A percentile compares a stretch with the other conserved stretches of the same genome.
Evolutionary conservation across 1,284 basidiomycete species (phyloP).

Genomic region (Psilocybe mexicana): DNA sequence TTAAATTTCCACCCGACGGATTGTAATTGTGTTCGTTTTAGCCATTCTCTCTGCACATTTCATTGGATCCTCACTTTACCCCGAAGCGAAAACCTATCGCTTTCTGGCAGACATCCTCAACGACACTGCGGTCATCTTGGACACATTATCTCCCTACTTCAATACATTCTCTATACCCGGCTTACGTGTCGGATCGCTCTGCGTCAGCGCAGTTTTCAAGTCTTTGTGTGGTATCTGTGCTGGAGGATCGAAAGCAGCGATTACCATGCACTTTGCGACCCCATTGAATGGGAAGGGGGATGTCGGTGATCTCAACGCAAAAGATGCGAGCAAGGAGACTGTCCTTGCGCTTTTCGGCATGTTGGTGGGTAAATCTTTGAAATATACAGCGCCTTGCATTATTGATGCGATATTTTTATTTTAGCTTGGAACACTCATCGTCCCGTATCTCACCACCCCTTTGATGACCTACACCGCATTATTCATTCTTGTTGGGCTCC

Average conservation of each 20-base stretch:
- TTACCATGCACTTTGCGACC: constrained; percentile 66
- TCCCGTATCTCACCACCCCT: constrained; percentile 53
- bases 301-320: constrained; percentile 69
- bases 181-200: constrained; percentile 50
- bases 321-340: constrained; percentile 71
- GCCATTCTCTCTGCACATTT: constrained; percentile 64
- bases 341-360: constrained; percentile 65
- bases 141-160: constrained; percentile 60
- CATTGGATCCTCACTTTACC: constrained; percentile 62
- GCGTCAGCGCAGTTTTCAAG: constrained; percentile 55
- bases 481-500: constrained; percentile 49
- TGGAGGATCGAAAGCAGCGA: constrained; percentile 66
- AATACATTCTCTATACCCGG: constrained; percentile 36
- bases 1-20: neutral
- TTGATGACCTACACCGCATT: constrained; percentile 52
- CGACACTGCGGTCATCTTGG: constrained; percentile 57
- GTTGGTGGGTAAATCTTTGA: constrained; percentile 46
- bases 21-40: constrained; percentile 1
- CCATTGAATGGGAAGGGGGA: constrained; percentile 51
- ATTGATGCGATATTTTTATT: neutral
- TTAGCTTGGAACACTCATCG: constrained; percentile 58
- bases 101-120: constrained; percentile 69
- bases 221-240: constrained; percentile 62
- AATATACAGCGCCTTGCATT: too few species aligned
- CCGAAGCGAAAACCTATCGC: constrained; percentile 72